Conservation (phyloP, 78 protist genomes). For the Isochrysis galbana region DNA sequence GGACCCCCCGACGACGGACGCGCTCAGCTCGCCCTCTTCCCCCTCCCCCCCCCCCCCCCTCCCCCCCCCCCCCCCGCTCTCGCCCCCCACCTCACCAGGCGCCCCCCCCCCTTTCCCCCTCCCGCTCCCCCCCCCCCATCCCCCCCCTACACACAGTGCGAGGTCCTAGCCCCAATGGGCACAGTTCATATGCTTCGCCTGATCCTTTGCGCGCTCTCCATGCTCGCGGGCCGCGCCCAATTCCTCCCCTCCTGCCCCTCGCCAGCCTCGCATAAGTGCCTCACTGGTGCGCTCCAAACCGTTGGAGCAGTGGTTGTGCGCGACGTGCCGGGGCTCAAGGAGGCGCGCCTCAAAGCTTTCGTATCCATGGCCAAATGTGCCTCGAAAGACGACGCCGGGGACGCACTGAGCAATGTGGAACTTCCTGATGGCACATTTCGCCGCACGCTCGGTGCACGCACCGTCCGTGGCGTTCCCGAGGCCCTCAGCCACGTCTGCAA, state of each 20-base stretch:
- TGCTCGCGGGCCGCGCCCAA: neutral
- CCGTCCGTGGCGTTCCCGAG: neutral
- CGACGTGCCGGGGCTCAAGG: conserved; percentile 1
- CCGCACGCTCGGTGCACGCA: conserved; percentile 5
- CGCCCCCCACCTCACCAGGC: too few relatives aligned
- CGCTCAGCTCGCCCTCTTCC: too few relatives aligned
- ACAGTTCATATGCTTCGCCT: too few relatives aligned
- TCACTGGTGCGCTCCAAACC: neutral
- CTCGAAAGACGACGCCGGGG: neutral
- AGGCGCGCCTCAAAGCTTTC: neutral
- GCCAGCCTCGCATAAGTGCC: neutral
- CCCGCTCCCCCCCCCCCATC: too few relatives aligned
- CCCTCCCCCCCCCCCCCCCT: too few relatives aligned
- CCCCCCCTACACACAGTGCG: too few relatives aligned
- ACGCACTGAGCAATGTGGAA: too few relatives aligned
- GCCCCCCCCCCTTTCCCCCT: too few relatives aligned
- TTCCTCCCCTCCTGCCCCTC: neutral
- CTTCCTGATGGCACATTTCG: neutral
- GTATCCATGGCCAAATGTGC: neutral
- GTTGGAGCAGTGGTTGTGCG: neutral
- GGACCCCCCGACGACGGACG: too few relatives aligned
- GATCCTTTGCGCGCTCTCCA: neutral
- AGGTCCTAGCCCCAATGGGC: too few relatives aligned
- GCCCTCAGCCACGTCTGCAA: neutral
- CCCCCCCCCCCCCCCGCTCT: too few relatives aligned